phyloP scores from a whole-genome alignment of 345 rosid species.

The Camelina laxa region DNA sequence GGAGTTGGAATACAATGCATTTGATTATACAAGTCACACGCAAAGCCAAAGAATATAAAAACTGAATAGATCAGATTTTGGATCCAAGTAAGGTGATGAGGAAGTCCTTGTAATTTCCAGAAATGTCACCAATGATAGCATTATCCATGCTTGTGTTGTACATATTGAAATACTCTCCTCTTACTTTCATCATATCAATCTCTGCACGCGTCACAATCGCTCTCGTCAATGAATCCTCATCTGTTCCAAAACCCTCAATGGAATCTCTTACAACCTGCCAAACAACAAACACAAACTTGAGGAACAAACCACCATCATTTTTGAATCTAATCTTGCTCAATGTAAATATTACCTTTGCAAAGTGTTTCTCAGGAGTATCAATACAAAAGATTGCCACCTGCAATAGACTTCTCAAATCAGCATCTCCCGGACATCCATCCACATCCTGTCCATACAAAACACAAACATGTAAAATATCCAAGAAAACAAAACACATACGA shows the following conservation, averaged over 20 bases:
- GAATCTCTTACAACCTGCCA: constrained; percentile 63
- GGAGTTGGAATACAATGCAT: neutral
- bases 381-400: constrained; percentile 59
- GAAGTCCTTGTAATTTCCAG: constrained; percentile 75
- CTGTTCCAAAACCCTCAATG: constrained; percentile 77
- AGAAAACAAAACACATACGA: neutral
- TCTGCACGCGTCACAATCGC: constrained; percentile 81
- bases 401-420: constrained; percentile 60
- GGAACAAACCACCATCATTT: neutral
- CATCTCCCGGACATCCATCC: constrained; percentile 53
- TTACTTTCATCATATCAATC: constrained; percentile 68
- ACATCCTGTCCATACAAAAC: constrained; percentile 57
- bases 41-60: constrained; percentile 26
- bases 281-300: neutral
- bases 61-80: constrained; percentile 44
- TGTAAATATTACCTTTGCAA: constrained; percentile 62
- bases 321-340: neutral
- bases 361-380: constrained; percentile 76
- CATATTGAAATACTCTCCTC: constrained; percentile 63
- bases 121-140: constrained; percentile 71
- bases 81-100: constrained; percentile 75
- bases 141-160: constrained; percentile 62
- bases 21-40: constrained; percentile 24
- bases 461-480: neutral
- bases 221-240: constrained; percentile 81